Conservation (phyloP, 495 filamentous ascomycete species). For the Neurospora cerealis region DNA sequence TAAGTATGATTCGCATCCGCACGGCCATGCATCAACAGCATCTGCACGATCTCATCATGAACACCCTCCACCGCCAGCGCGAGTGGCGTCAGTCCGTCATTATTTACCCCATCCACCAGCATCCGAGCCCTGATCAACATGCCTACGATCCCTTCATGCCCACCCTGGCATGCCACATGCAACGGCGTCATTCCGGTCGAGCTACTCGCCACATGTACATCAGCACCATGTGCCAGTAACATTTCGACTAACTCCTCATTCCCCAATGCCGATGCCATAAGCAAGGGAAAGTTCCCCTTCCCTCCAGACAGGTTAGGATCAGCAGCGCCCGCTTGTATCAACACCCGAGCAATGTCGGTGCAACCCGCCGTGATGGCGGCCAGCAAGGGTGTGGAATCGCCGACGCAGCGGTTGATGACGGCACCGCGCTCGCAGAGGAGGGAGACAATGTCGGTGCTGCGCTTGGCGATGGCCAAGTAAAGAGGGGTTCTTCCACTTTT, state of each 20-base stretch:
- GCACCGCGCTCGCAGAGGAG: conserved; percentile 18
- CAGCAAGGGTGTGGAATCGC: conserved; percentile 15
- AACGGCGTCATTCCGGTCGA: conserved; percentile 5
- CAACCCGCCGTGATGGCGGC: conserved; percentile 17
- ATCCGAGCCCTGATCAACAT: conserved; percentile 8
- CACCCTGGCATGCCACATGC: conserved; percentile 12
- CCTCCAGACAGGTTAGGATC: conserved; percentile 9
- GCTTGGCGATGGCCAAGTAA: conserved; percentile 16
- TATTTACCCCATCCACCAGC: conserved; percentile 10
- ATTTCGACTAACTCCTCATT: conserved; percentile 7
- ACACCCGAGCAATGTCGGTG: conserved; percentile 10
- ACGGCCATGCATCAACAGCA: conserved; percentile 15
- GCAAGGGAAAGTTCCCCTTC: conserved; percentile 4
- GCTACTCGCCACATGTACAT: conserved; percentile 11
- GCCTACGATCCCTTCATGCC: conserved; percentile 7
- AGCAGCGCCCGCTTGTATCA: conserved; percentile 16
- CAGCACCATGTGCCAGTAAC: conserved; percentile 16
- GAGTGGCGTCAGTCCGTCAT: conserved; percentile 21
- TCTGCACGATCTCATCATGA: conserved; percentile 17
- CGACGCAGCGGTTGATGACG: conserved; percentile 12
- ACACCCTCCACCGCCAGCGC: conserved; percentile 23
- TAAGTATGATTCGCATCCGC: conserved; percentile 18
- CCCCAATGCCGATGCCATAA: conserved; percentile 13
- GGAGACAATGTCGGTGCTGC: conserved; percentile 10
- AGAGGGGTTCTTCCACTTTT: conserved; percentile 13